phyloP scores from a whole-genome alignment of 805 yeast genomes.

The Sugiyamaella lignohabitans region DNA sequence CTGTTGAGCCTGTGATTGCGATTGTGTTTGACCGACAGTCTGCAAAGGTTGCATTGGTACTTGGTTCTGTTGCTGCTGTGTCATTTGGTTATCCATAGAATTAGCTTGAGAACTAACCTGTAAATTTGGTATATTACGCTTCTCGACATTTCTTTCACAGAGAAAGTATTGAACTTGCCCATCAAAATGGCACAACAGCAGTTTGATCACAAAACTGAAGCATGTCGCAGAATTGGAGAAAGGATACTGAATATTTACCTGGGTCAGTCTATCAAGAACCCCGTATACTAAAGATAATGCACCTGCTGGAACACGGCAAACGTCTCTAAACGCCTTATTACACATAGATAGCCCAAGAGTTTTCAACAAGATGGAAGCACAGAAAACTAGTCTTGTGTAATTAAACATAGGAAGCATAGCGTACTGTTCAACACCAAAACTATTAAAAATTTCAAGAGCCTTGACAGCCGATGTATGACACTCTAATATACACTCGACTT shows the following conservation, averaged over 20 bases:
- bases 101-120: background rate
- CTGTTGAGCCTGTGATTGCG: background rate
- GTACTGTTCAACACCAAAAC: constrained; percentile 37
- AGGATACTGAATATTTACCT: constrained; percentile 23
- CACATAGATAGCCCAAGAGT: constrained; percentile 28
- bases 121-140: background rate
- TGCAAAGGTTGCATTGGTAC: background rate
- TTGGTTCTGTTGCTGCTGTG: background rate
- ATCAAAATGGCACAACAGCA: constrained; percentile 31
- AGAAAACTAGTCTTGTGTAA: constrained; percentile 25
- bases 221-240: constrained; percentile 27
- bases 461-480: constrained; percentile 23
- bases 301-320: constrained; percentile 21
- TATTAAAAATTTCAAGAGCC: constrained; percentile 19
- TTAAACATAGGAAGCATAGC: constrained; percentile 44
- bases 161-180: constrained; percentile 15
- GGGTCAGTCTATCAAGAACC: constrained; percentile 19
- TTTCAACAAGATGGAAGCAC: constrained; percentile 29
- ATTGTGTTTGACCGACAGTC: background rate
- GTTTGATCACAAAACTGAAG: constrained; percentile 27
- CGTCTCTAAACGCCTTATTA: constrained; percentile 24
- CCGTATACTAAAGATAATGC: constrained; percentile 20
- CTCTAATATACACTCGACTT: constrained; percentile 23
- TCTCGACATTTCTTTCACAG: constrained; percentile 1
- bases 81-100: background rate